Evolutionary conservation across 176 grass and related monocot genomes (phyloP), one percentile per base, ranked within the genome.

Genomic region (Oryza longistaminata): DNA sequence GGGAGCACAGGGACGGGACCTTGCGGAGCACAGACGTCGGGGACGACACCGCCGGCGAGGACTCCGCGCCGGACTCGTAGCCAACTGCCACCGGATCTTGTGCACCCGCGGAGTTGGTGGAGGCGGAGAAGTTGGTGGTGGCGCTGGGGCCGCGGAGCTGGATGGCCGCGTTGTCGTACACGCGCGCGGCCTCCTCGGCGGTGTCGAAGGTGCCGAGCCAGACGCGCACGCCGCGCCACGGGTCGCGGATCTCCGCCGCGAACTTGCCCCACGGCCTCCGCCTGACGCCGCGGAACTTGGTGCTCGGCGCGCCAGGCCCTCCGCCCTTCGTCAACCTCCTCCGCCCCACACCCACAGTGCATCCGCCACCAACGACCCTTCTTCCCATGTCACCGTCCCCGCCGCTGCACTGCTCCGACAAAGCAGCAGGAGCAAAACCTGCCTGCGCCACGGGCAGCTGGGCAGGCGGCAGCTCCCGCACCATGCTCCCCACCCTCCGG

Each of bases 151-250:
- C 89, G 31, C 93, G 87, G 49, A 95, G 85, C 81, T 90, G 90
- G 45, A 99, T 45, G 34, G 94, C 94, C 1, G 94, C 94, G 26
- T 76, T 75, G 83, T 97, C 94, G 74, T 97, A 97, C 62, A 92
- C 94, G 62, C 88, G 87, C 16, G 94, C 94, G 6, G 94, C 94
- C 82, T 97, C 92, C 92, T 97, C 94, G 7, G 94, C 94, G 24
- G 94, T 97, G 87, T 97, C 88, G 76, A 94, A 97, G n/a, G 94
- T 97, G 50, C 94, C 94, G n/a, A 97, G 89, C 94, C 94, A 97
- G 12, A 97, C 87, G 35, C 94, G 92, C 40, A 97, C 92, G 17
- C 94, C 92, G 44, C 94, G 87, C 79, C 80, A 86, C 62, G 94
- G 94, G 85, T 97, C 94, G 13, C 94, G 94, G 85, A 97, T 97